Evolutionary conservation across 139 green algal species (phyloP).

Genomic region (Chlamydomonas sp.): DNA sequence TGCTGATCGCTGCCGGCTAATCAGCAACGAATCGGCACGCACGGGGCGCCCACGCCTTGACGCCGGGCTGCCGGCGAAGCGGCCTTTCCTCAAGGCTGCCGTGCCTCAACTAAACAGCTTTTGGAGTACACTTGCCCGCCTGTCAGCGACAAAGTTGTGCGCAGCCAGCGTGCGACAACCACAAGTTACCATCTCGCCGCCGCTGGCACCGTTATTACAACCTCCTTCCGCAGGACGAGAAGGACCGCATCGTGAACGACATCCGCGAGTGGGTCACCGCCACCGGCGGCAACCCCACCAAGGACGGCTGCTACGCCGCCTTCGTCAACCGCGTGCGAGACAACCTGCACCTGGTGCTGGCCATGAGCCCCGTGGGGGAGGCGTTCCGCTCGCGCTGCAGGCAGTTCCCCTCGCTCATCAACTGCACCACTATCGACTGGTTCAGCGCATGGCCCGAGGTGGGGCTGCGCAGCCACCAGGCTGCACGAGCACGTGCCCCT

Average conservation of each 20-base stretch:
- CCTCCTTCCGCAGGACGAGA: slow-evolving; percentile 67
- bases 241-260: slow-evolving; percentile 77
- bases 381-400: slow-evolving; percentile 77
- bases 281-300: slow-evolving; percentile 49
- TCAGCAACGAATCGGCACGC: too few relatives aligned
- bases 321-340: slow-evolving; percentile 82
- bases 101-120: too few relatives aligned
- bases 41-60: too few relatives aligned
- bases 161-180: not conserved
- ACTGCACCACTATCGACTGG: slow-evolving; percentile 90
- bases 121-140: too few relatives aligned
- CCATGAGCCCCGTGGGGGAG: slow-evolving; percentile 83
- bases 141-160: too few relatives aligned
- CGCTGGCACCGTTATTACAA: not conserved
- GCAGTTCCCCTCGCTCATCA: slow-evolving; percentile 86
- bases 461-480: not conserved
- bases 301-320: slow-evolving; percentile 73
- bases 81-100: too few relatives aligned
- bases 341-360: slow-evolving; percentile 88
- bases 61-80: too few relatives aligned
- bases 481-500: too few relatives aligned
- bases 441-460: slow-evolving; percentile 73
- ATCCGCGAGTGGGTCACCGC: slow-evolving; percentile 72
- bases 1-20: too few relatives aligned
- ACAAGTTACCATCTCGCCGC: not conserved